phyloP scores from a whole-genome alignment of 306 rosid species.

The Fragaria ananassa region DNA sequence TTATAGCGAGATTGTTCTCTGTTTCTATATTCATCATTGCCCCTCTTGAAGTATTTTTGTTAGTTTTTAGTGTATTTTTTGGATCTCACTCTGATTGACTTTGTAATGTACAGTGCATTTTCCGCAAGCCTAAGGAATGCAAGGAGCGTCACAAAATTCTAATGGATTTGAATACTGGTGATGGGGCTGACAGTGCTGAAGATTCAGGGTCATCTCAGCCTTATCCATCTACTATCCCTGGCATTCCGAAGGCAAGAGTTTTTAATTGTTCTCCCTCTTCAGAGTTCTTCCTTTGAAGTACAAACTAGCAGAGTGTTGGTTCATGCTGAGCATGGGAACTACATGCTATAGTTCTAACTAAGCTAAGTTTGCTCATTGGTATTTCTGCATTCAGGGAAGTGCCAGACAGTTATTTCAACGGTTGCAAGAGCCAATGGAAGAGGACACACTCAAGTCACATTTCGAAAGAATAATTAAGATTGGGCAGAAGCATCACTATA shows the following conservation, averaged over 20 bases:
- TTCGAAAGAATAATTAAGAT: conserved; percentile 87
- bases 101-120: conserved; percentile 62
- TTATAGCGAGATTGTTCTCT: background rate
- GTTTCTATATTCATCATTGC: background rate
- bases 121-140: conserved; percentile 94
- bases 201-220: conserved; percentile 99
- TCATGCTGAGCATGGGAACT: conserved; percentile 11
- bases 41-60: background rate
- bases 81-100: conserved; percentile 15
- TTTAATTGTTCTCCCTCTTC: conserved; percentile 4
- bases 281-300: background rate
- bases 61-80: conserved; percentile 5
- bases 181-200: conserved; percentile 98
- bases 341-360: conserved; percentile 13
- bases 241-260: conserved; percentile 91
- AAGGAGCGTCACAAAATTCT: conserved; percentile 91
- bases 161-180: conserved; percentile 85
- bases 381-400: conserved; percentile 69
- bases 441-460: conserved; percentile 85
- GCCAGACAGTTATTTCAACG: conserved; percentile 97
- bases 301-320: background rate
- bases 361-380: conserved; percentile 27
- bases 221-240: conserved; percentile 94
- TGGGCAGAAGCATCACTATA: conserved; percentile 76
- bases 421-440: conserved; percentile 96